Conservation (phyloP, 768 basidiomycete species). For the Tricholomella constricta region DNA sequence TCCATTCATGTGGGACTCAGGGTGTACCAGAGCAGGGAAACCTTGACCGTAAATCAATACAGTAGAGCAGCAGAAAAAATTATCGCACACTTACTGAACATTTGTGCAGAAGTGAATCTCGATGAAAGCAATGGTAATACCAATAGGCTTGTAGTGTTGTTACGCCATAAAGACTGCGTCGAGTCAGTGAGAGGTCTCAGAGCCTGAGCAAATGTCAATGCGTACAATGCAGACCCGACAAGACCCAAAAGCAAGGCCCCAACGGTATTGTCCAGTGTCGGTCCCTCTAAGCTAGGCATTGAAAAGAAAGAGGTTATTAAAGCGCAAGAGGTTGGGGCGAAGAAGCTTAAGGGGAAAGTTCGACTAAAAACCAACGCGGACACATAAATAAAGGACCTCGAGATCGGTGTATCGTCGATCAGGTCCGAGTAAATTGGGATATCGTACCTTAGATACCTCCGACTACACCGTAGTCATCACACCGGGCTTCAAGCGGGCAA, state of each 20-base stretch:
- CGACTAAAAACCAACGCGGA: slow-evolving; percentile 5
- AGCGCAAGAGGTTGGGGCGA: neutral
- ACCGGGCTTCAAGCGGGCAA: neutral
- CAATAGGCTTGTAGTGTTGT: slow-evolving; percentile 40
- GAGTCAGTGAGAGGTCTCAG: too few species aligned
- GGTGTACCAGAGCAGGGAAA: slow-evolving; percentile 36
- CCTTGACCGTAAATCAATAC: slow-evolving; percentile 17
- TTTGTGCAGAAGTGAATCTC: slow-evolving; percentile 39
- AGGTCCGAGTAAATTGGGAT: slow-evolving; percentile 1
- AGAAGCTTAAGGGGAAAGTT: neutral
- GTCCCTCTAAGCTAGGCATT: slow-evolving; percentile 27
- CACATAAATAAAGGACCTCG: neutral
- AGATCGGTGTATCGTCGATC: neutral
- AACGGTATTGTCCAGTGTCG: slow-evolving; percentile 41
- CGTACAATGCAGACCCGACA: slow-evolving; percentile 37
- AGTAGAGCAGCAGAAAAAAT: neutral
- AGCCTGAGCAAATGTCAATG: neutral
- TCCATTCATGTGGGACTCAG: neutral
- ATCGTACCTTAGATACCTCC: slow-evolving; percentile 8
- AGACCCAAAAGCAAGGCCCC: slow-evolving; percentile 40
- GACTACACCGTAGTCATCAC: neutral
- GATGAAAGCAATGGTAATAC: slow-evolving; percentile 41
- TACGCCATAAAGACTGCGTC: slow-evolving; percentile 39
- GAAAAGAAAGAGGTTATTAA: neutral
- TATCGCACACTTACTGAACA: slow-evolving; percentile 29